Conservation (phyloP, 2,329 filamentous ascomycete genomes). For the Exophiala sp. region DNA sequence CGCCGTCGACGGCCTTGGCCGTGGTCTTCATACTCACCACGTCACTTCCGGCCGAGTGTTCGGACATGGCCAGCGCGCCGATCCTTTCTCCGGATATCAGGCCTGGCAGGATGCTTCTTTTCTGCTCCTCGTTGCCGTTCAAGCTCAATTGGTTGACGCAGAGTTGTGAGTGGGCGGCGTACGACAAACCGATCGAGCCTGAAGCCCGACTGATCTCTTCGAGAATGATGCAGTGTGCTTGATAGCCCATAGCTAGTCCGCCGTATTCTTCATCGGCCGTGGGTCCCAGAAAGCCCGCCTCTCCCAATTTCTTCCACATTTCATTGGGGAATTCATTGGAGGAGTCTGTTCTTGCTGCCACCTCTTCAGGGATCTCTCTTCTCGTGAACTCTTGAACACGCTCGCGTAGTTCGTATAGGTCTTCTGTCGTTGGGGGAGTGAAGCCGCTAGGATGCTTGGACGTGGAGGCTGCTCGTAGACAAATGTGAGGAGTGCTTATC, state of each 20-base stretch:
- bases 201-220: slow-evolving; percentile 90
- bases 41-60: slow-evolving; percentile 85
- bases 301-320: slow-evolving; percentile 92
- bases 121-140: slow-evolving; percentile 77
- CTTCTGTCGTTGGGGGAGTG: slow-evolving; percentile 63
- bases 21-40: slow-evolving; percentile 93
- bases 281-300: slow-evolving; percentile 85
- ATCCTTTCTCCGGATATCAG: slow-evolving; percentile 77
- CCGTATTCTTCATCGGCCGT: slow-evolving; percentile 92
- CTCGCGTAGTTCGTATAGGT: slow-evolving; percentile 76
- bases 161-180: slow-evolving; percentile 91
- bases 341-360: slow-evolving; percentile 79
- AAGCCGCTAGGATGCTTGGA: slow-evolving; percentile 70
- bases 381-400: slow-evolving; percentile 86
- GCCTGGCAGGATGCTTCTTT: slow-evolving; percentile 72
- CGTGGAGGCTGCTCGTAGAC: slow-evolving; percentile 36
- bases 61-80: slow-evolving; percentile 91
- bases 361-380: slow-evolving; percentile 78
- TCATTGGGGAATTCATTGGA: slow-evolving; percentile 82
- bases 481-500: not conserved
- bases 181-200: slow-evolving; percentile 77
- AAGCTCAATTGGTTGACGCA: slow-evolving; percentile 95
- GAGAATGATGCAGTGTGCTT: slow-evolving; percentile 92
- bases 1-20: slow-evolving; percentile 76
- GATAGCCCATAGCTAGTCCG: slow-evolving; percentile 87